These are phyloP conservation scores for Amanita phalloides DNA, from an alignment of 768 basidiomycete species.

Conservation along the genomic window DNA sequence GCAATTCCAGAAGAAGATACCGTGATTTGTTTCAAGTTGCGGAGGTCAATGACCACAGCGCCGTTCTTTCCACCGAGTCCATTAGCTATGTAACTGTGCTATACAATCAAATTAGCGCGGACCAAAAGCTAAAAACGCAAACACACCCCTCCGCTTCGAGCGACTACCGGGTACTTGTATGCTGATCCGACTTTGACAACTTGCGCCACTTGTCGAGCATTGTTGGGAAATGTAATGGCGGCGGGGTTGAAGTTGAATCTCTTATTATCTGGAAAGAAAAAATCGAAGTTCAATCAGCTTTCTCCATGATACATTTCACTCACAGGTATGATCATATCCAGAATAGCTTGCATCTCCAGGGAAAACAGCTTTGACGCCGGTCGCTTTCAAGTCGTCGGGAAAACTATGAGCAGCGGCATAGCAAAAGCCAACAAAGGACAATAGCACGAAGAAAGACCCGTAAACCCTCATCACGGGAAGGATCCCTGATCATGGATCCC, in stretches of 20 bases:
- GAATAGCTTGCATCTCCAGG: constrained; percentile 1
- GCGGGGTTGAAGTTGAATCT: constrained; percentile 19
- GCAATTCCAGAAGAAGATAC: constrained; percentile 24
- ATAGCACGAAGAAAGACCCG: not conserved
- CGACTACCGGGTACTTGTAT: constrained; percentile 20
- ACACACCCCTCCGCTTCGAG: constrained; percentile 33
- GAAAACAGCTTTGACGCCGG: not conserved
- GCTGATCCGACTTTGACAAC: constrained; percentile 17
- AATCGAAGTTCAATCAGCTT: not conserved
- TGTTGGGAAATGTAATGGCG: constrained; percentile 18
- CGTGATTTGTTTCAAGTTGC: constrained; percentile 25
- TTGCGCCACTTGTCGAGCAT: constrained; percentile 17
- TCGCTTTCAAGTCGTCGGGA: not conserved
- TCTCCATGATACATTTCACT: not conserved
- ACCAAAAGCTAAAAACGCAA: not conserved
- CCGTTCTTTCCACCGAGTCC: constrained; percentile 35
- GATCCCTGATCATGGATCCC: no score
- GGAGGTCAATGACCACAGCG: constrained; percentile 35
- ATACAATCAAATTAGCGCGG: not conserved
- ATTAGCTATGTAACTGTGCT: constrained; percentile 43
- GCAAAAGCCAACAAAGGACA: not conserved
- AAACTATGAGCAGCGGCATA: not conserved
- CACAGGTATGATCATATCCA: not conserved
- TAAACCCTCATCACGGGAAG: not conserved
- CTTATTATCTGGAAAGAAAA: constrained; percentile 16